Percentiles rank a stretch among this genome's conserved stretches.
These are phyloP conservation scores for Cladosporium sp. DNA, from an alignment of 2,329 filamentous ascomycete genomes.

Conservation along the genomic window DNA sequence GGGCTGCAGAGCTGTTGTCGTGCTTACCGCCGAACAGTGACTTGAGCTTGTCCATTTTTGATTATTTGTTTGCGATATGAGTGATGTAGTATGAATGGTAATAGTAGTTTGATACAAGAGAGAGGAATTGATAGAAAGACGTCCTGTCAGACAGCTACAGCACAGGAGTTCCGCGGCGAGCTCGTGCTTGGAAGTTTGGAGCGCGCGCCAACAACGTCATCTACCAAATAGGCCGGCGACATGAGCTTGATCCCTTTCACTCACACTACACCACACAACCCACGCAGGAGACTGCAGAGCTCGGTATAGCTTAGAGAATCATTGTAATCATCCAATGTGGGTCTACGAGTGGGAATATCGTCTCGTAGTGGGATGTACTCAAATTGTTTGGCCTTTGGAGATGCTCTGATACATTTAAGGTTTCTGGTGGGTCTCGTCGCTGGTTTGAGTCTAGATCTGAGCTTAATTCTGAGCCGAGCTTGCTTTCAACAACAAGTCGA, in stretches of 20 bases:
- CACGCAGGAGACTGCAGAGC: neutral
- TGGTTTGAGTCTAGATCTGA: neutral
- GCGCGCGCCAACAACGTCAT: neutral
- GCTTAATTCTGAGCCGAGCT: neutral
- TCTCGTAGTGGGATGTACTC: neutral
- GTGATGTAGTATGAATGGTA: neutral
- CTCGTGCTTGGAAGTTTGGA: neutral
- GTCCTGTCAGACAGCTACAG: neutral
- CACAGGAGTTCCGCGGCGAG: neutral
- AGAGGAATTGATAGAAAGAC: neutral
- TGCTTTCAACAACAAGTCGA: neutral
- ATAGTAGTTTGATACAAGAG: no score
- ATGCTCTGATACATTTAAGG: neutral
- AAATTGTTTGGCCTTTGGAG: neutral
- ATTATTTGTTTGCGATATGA: no score
- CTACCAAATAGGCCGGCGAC: neutral
- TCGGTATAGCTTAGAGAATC: neutral
- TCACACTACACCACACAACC: neutral
- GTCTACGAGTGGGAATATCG: neutral
- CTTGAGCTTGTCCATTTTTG: slow-evolving; percentile 19
- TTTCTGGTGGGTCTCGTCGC: neutral
- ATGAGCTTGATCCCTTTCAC: no score
- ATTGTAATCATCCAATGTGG: neutral
- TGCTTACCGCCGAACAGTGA: slow-evolving; percentile 17
- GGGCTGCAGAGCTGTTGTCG: neutral